Percentiles rank a stretch among this genome's conserved stretches.
Evolutionary conservation across 768 basidiomycete genomes (phyloP).

Genomic region (Phylloporus rhodoxanthus): DNA sequence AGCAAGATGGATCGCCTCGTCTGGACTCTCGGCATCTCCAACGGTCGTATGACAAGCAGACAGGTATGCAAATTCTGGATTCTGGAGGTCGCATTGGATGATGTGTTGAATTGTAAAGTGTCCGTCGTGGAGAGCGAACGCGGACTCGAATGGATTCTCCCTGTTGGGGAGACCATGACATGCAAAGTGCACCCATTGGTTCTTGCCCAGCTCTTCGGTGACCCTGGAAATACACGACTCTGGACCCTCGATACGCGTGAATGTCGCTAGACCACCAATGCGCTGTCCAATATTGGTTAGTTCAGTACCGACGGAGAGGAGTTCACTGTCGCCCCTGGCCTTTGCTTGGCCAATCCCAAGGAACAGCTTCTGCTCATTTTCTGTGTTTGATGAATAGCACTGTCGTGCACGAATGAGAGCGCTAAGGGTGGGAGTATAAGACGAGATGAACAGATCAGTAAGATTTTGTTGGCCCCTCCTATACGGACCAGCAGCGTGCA

Average conservation of each 20-base stretch:
- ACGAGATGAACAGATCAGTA: conserved; percentile 10
- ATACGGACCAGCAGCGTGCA: conserved; percentile 18
- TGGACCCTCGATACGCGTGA: not conserved
- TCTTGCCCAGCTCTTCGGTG: not conserved
- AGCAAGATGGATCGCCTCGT: too few relatives aligned
- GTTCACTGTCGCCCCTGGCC: not conserved
- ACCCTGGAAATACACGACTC: not conserved
- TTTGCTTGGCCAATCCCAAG: not conserved
- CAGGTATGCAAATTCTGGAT: too few relatives aligned
- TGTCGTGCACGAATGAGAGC: too few relatives aligned
- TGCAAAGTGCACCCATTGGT: conserved; percentile 19
- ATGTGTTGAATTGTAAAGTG: too few relatives aligned
- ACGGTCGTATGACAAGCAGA: too few relatives aligned
- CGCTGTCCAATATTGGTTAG: not conserved
- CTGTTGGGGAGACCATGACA: too few relatives aligned
- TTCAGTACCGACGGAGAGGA: not conserved
- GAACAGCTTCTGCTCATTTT: not conserved
- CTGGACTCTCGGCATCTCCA: too few relatives aligned
- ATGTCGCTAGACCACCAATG: not conserved
- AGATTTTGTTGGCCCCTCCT: conserved; percentile 1
- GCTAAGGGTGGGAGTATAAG: conserved; percentile 10
- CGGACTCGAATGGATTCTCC: too few relatives aligned
- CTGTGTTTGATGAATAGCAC: too few relatives aligned
- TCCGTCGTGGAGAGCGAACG: too few relatives aligned
- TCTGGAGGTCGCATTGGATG: too few relatives aligned